Conservation (phyloP, 257 asterid genomes). For the Ilex asprella region DNA sequence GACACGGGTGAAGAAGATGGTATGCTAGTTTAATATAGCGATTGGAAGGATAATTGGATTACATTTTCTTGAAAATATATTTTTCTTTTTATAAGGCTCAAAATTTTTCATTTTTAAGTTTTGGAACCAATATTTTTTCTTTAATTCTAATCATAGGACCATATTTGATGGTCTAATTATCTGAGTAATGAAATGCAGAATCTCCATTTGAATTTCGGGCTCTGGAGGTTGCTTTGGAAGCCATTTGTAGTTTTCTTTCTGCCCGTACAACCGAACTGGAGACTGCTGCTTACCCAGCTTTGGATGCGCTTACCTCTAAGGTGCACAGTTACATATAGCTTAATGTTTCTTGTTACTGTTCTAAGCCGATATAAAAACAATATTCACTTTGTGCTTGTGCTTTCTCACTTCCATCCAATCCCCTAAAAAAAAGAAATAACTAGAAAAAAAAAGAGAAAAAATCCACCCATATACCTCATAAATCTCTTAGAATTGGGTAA, state of each 20-base stretch:
- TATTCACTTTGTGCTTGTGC: not conserved
- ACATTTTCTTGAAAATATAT: too few relatives aligned
- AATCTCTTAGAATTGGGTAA: too few relatives aligned
- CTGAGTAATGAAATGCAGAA: constrained; percentile 36
- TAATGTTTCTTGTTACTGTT: not conserved
- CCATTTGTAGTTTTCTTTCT: constrained; percentile 79
- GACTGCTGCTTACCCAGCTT: constrained; percentile 87
- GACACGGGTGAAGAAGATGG: constrained; percentile 85
- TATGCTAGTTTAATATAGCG: constrained; percentile 13
- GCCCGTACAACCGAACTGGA: constrained; percentile 82
- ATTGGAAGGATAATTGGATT: too few relatives aligned
- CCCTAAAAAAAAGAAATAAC: too few relatives aligned
- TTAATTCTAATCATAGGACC: not conserved
- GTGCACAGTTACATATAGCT: constrained; percentile 22
- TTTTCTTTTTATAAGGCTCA: too few relatives aligned
- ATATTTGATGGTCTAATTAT: constrained; percentile 12
- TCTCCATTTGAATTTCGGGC: constrained; percentile 92
- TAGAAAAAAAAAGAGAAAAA: not conserved
- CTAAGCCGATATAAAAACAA: not conserved
- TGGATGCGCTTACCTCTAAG: constrained; percentile 91
- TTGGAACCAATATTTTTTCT: constrained; percentile 1
- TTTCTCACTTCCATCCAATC: too few relatives aligned
- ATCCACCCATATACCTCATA: not conserved
- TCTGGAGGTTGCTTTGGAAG: constrained; percentile 87
- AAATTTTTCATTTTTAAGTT: constrained; percentile 3